Conservation (phyloP, 2,329 filamentous ascomycete genomes). For the Aspergillus costaricaensis region DNA sequence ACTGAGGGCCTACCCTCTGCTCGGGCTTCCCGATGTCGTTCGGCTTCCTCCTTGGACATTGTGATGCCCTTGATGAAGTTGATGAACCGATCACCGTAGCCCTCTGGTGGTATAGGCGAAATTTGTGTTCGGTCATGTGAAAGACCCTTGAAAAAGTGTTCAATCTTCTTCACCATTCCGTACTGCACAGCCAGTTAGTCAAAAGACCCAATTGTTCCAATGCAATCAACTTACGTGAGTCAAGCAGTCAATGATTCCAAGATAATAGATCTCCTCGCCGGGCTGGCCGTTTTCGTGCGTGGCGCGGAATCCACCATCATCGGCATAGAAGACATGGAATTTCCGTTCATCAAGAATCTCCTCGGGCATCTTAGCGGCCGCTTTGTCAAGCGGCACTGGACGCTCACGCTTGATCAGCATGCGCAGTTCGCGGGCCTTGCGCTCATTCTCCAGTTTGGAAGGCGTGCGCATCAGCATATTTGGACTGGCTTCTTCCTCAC, state of each 20-base stretch:
- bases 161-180: constrained; percentile 87
- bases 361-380: constrained; percentile 82
- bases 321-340: constrained; percentile 84
- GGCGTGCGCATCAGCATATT: constrained; percentile 81
- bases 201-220: not conserved
- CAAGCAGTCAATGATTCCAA: constrained; percentile 96
- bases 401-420: constrained; percentile 92
- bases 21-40: constrained; percentile 47
- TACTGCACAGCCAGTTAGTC: constrained; percentile 61
- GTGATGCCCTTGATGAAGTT: constrained; percentile 90
- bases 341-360: constrained; percentile 75
- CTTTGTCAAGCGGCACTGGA: constrained; percentile 87
- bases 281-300: constrained; percentile 85
- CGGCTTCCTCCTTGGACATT: constrained; percentile 82
- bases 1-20: constrained; percentile 31
- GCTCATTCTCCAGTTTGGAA: constrained; percentile 86
- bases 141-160: constrained; percentile 96
- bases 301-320: constrained; percentile 89
- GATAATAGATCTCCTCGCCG: constrained; percentile 93
- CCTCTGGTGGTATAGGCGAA: constrained; percentile 83
- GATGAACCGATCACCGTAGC: constrained; percentile 92
- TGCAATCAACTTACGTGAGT: constrained; percentile 73
- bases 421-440: constrained; percentile 86
- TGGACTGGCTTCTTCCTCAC: constrained; percentile 61
- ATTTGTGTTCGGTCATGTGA: constrained; percentile 82